Evolutionary conservation across 2,329 filamentous ascomycete species (phyloP).

Genomic region (Ambrosiella beaveri): DNA sequence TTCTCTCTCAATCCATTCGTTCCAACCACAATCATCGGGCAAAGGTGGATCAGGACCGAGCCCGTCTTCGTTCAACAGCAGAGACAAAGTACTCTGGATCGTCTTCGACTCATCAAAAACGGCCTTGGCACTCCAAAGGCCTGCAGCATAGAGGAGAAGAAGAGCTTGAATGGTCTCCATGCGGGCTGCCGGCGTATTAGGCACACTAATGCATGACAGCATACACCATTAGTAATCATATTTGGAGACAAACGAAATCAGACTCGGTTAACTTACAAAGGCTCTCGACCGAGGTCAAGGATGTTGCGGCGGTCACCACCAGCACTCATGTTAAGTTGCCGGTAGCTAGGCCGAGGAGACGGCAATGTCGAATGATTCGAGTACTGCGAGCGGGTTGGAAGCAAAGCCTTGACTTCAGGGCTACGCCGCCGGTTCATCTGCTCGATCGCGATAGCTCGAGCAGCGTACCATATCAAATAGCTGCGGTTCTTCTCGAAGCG

Average conservation of each 20-base stretch:
- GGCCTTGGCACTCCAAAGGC: slow-evolving; percentile 43
- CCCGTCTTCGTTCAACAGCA: slow-evolving; percentile 41
- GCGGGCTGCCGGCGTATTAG: slow-evolving; percentile 40
- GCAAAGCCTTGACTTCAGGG: slow-evolving; percentile 36
- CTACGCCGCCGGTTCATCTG: slow-evolving; percentile 41
- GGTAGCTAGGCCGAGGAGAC: slow-evolving; percentile 38
- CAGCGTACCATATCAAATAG: slow-evolving; percentile 44
- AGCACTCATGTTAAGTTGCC: slow-evolving; percentile 40
- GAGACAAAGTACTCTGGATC: slow-evolving; percentile 39
- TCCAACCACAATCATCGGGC: slow-evolving; percentile 27
- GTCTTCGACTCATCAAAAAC: slow-evolving; percentile 43
- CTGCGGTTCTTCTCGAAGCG: slow-evolving; percentile 42
- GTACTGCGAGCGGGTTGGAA: slow-evolving; percentile 40
- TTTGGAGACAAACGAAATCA: neutral
- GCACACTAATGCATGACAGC: slow-evolving; percentile 24
- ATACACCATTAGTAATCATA: neutral
- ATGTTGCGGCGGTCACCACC: slow-evolving; percentile 39
- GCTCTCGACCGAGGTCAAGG: slow-evolving; percentile 41
- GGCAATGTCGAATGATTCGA: slow-evolving; percentile 42
- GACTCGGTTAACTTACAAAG: slow-evolving; percentile 33
- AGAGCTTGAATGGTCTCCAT: slow-evolving; percentile 50
- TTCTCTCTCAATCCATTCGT: slow-evolving; percentile 41
- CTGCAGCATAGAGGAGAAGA: slow-evolving; percentile 41
- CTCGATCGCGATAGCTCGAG: slow-evolving; percentile 39
- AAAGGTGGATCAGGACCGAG: slow-evolving; percentile 17